A percentile compares a stretch with the other conserved stretches of the same genome.
Evolutionary conservation across 345 rosid species (phyloP).

Genomic region (Triadica sebifera): DNA sequence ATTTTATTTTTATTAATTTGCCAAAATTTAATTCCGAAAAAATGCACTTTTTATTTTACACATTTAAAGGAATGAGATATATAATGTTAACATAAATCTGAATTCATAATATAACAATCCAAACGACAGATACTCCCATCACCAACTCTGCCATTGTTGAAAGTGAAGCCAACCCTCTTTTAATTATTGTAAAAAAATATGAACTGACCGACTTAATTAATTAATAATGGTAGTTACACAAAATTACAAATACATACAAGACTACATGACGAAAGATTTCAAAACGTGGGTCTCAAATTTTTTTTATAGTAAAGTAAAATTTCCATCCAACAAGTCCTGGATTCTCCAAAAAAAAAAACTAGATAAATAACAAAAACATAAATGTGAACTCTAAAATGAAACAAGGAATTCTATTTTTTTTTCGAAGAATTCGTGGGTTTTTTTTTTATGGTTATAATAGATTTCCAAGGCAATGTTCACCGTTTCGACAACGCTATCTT

Average conservation of each 20-base stretch:
- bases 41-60: no score
- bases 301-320: neutral
- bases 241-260: conserved; percentile 14
- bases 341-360: conserved; percentile 12
- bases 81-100: no score
- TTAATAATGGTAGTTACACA: neutral
- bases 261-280: conserved; percentile 28
- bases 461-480: conserved; percentile 45
- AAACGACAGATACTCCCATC: conserved; percentile 42
- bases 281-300: conserved; percentile 12
- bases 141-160: conserved; percentile 36
- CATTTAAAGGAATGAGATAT: no score
- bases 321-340: conserved; percentile 26
- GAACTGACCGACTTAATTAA: neutral
- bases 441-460: conserved; percentile 9
- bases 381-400: conserved; percentile 7
- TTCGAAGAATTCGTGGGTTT: conserved; percentile 29
- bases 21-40: no score
- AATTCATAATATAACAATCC: no score
- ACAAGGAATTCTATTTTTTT: neutral
- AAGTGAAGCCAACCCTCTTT: conserved; percentile 28
- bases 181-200: neutral
- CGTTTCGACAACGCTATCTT: conserved; percentile 86
- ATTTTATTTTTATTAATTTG: no score
- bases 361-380: neutral